phyloP scores from a whole-genome alignment of 108 stramenopile genomes.

The Aurantiochytrium sp. region DNA sequence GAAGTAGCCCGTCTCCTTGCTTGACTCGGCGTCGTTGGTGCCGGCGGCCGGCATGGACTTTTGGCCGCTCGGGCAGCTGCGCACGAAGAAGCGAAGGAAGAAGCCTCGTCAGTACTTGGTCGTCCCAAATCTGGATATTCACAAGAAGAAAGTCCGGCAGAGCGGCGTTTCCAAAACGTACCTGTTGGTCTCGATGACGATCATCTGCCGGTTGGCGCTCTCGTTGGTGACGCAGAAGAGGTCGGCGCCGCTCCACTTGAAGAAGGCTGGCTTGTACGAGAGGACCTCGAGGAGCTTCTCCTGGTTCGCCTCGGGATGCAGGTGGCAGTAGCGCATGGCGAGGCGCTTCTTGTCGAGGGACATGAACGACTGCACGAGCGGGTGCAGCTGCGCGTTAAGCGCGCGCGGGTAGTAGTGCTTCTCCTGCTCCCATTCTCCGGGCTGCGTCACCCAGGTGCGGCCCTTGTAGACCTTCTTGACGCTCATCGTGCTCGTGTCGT shows the following conservation, averaged over 20 bases:
- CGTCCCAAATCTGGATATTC: too few relatives aligned
- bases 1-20: constrained; percentile 29
- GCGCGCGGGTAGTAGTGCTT: constrained; percentile 29
- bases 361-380: constrained; percentile 30
- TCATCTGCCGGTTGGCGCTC: constrained; percentile 10
- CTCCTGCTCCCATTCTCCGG: constrained; percentile 29
- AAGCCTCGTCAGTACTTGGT: not conserved
- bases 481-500: not conserved
- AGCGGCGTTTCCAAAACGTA: too few relatives aligned
- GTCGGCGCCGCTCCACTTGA: constrained; percentile 37
- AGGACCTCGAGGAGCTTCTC: constrained; percentile 31
- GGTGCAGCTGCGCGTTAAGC: constrained; percentile 29
- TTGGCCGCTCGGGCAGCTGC: constrained; percentile 29
- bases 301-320: constrained; percentile 29
- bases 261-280: not conserved
- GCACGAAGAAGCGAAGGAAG: not conserved
- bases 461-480: constrained; percentile 19
- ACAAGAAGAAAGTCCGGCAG: too few relatives aligned
- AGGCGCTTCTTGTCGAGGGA: not conserved
- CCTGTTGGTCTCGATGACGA: constrained; percentile 43
- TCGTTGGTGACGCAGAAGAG: constrained; percentile 20
- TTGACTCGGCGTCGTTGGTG: not conserved
- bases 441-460: not conserved
- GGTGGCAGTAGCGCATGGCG: constrained; percentile 35
- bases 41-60: constrained; percentile 35